Evolutionary conservation across 2,329 filamentous ascomycete species (phyloP).

Genomic region (Neonectria magnoliae): DNA sequence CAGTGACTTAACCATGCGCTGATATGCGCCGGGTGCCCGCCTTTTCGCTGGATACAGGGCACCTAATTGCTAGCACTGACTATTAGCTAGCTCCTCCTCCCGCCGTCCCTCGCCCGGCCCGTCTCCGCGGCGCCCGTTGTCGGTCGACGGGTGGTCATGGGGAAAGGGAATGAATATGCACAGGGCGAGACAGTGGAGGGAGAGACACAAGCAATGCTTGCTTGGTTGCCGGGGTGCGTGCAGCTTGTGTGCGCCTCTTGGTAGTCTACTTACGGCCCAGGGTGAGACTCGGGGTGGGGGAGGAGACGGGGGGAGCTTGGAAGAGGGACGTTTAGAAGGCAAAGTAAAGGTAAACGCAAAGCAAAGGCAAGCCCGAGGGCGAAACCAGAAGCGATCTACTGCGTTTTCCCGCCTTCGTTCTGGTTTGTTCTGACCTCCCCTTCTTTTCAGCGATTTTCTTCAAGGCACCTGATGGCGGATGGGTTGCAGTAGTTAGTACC

Average conservation of each 20-base stretch:
- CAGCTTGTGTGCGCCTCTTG: not conserved
- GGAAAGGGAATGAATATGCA: conserved; percentile 9
- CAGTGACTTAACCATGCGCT: conserved; percentile 10
- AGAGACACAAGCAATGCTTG: conserved; percentile 9
- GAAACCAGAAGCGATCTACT: conserved; percentile 37
- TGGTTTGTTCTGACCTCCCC: conserved; percentile 17
- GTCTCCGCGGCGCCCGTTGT: conserved; percentile 41
- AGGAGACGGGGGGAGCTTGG: conserved; percentile 3
- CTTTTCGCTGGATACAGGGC: not conserved
- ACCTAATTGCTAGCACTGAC: too few relatives aligned
- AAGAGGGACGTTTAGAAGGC: conserved; percentile 17
- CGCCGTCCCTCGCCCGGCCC: conserved; percentile 29
- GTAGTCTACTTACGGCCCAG: conserved; percentile 6
- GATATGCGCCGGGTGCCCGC: conserved; percentile 16
- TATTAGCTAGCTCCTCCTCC: not conserved
- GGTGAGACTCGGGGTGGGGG: conserved; percentile 19
- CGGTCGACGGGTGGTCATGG: conserved; percentile 26
- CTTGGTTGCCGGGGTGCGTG: not conserved
- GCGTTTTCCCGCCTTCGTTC: conserved; percentile 25
- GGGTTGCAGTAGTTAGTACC: conserved; percentile 5
- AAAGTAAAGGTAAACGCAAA: conserved; percentile 1
- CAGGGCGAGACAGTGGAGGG: not conserved
- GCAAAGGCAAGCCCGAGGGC: conserved; percentile 3
- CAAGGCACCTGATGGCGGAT: conserved; percentile 20
- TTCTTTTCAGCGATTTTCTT: conserved; percentile 11